Evolutionary conservation across 768 basidiomycete genomes (phyloP).

Genomic region (Tulasnella calospora): DNA sequence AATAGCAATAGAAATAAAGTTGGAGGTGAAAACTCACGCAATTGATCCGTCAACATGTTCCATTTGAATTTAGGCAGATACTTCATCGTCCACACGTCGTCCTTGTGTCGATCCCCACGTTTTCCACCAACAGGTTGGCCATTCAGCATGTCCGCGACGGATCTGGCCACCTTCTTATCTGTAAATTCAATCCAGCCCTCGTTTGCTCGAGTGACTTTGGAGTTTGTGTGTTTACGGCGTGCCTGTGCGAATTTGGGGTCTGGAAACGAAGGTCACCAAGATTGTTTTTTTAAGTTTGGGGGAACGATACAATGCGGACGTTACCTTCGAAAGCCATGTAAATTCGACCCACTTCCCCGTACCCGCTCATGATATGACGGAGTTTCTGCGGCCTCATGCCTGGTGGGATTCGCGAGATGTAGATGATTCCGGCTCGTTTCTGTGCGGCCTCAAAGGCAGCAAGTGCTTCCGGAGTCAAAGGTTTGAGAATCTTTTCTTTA

Average conservation of each 20-base stretch:
- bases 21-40: conserved; percentile 71
- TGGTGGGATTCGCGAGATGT: conserved; percentile 93
- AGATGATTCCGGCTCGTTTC: conserved; percentile 77
- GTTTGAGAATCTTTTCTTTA: conserved; percentile 58
- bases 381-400: conserved; percentile 98
- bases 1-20: neutral
- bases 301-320: conserved; percentile 10
- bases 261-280: conserved; percentile 34
- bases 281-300: neutral
- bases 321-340: conserved; percentile 90
- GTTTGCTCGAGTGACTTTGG: conserved; percentile 80
- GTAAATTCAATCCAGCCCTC: conserved; percentile 99
- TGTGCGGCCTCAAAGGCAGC: conserved; percentile 69
- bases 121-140: conserved; percentile 93
- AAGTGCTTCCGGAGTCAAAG: conserved; percentile 68
- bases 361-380: conserved; percentile 82
- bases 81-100: conserved; percentile 99
- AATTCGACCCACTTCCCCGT: conserved; percentile 87
- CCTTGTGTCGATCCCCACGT: conserved; percentile 84
- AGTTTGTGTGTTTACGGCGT: conserved; percentile 71
- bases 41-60: conserved; percentile 98
- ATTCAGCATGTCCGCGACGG: conserved; percentile 91
- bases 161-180: conserved; percentile 85
- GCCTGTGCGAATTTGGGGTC: conserved; percentile 86
- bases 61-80: conserved; percentile 97